Percentiles rank a stretch among this genome's conserved stretches.
Conservation (phyloP, 257 asterid genomes). For the Lithospermum erythrorhizon region DNA sequence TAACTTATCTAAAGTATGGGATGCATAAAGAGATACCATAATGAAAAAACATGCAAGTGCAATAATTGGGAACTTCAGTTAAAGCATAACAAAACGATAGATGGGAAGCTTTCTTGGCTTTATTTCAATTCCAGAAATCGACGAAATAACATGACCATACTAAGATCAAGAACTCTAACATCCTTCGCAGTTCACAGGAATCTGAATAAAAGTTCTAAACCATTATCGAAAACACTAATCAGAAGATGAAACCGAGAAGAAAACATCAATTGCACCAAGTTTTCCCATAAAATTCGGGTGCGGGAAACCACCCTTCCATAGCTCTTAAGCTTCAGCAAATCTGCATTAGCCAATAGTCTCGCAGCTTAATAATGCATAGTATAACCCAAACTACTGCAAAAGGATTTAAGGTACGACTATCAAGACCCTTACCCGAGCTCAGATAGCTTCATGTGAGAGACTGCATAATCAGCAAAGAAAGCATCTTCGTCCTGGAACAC, state of each 20-base stretch:
- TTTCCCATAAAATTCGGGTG: neutral
- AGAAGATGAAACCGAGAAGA: neutral
- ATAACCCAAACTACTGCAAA: neutral
- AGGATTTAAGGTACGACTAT: neutral
- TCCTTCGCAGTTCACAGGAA: no score
- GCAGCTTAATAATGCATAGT: neutral
- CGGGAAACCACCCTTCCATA: neutral
- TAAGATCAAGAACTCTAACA: neutral
- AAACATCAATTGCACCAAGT: neutral
- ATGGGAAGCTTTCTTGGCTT: no score
- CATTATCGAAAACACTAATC: neutral
- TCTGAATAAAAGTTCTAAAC: no score
- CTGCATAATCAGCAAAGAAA: constrained; percentile 72
- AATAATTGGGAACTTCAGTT: no score
- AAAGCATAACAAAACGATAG: no score
- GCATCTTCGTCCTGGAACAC: constrained; percentile 67
- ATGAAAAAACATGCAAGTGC: no score
- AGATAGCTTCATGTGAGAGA: constrained; percentile 61
- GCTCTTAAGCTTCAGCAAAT: neutral
- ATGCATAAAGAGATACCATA: no score
- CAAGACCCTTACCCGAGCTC: constrained; percentile 53
- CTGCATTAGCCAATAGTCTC: neutral
- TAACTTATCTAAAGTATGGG: no score
- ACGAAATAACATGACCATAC: no score
- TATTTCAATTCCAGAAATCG: neutral